A percentile compares a stretch with the other conserved stretches of the same genome.
Conservation (phyloP, 805 yeast genomes). For the Wickerhamiella parazyma region DNA sequence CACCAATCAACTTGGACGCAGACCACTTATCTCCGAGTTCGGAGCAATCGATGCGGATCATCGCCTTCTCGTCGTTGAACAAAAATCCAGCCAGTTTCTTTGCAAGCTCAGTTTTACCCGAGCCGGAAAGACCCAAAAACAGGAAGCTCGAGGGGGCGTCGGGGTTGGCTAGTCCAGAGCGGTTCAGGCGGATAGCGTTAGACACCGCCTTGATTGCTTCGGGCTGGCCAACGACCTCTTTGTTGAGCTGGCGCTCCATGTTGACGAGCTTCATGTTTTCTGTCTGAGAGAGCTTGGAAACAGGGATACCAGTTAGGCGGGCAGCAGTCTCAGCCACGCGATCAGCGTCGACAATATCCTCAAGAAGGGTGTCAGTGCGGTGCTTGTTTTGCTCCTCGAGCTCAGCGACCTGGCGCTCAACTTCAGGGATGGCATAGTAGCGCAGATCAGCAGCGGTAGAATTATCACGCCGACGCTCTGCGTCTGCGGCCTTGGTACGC, state of each 20-base stretch:
- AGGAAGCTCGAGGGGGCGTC: constrained; percentile 92
- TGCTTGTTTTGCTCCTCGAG: constrained; percentile 68
- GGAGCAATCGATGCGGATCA: constrained; percentile 95
- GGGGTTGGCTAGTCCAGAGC: constrained; percentile 94
- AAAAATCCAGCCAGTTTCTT: constrained; percentile 93
- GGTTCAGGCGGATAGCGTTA: constrained; percentile 79
- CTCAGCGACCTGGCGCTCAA: constrained; percentile 57
- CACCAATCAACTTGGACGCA: constrained; percentile 87
- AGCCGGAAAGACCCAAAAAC: constrained; percentile 90
- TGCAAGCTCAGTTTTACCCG: constrained; percentile 97
- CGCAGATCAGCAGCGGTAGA: constrained; percentile 91
- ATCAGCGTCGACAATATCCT: constrained; percentile 82
- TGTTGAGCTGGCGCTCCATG: constrained; percentile 78
- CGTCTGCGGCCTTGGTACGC: constrained; percentile 85
- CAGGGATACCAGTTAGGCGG: constrained; percentile 93
- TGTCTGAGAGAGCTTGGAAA: constrained; percentile 82
- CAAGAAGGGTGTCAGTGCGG: constrained; percentile 52
- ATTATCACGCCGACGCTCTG: constrained; percentile 92
- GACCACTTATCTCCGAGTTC: constrained; percentile 93
- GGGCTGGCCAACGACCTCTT: constrained; percentile 84
- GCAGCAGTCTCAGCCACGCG: constrained; percentile 96
- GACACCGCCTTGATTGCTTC: constrained; percentile 95
- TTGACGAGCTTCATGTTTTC: constrained; percentile 87
- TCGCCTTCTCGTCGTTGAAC: constrained; percentile 91
- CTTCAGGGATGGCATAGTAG: constrained; percentile 94